phyloP scores from a whole-genome alignment of 1,284 basidiomycete species.

The Tilletia indica region DNA sequence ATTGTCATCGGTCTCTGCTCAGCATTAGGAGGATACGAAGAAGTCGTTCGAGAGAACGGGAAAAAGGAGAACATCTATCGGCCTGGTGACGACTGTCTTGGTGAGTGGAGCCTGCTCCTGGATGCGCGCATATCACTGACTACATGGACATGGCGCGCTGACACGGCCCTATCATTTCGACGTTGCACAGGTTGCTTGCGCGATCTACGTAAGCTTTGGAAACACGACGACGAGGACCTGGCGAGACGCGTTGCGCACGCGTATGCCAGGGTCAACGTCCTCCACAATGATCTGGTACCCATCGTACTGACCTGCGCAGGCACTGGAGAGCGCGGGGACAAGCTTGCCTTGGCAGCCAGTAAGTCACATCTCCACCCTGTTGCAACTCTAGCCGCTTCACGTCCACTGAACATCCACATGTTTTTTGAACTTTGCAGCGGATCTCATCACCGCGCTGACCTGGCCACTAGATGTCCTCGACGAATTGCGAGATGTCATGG shows the following conservation, averaged over 20 bases:
- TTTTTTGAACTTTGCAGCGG: conserved; percentile 27
- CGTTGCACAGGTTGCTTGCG: conserved; percentile 37
- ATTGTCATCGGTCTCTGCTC: conserved; percentile 46
- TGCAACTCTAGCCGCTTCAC: neutral
- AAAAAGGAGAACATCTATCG: conserved; percentile 31
- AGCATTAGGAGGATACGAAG: conserved; percentile 52
- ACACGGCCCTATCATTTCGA: neutral
- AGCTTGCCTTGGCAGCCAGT: conserved; percentile 52
- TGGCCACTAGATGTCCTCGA: conserved; percentile 52
- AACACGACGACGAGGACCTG: conserved; percentile 50
- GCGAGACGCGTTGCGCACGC: conserved; percentile 48
- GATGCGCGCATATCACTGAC: neutral
- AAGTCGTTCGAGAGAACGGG: conserved; percentile 29
- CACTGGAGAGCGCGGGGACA: conserved; percentile 35
- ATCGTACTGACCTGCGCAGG: conserved; percentile 51
- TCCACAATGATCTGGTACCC: conserved; percentile 51
- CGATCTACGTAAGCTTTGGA: conserved; percentile 51
- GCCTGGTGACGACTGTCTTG: conserved; percentile 48
- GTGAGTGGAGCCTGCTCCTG: conserved; percentile 22
- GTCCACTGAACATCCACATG: neutral
- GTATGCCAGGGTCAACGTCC: conserved; percentile 48
- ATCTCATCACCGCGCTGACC: conserved; percentile 53
- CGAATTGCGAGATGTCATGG: conserved; percentile 44
- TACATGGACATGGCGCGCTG: neutral
- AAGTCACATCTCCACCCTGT: neutral